Evolutionary conservation across 1,284 basidiomycete species (phyloP).

Genomic region (Limonomyces culmigenus): DNA sequence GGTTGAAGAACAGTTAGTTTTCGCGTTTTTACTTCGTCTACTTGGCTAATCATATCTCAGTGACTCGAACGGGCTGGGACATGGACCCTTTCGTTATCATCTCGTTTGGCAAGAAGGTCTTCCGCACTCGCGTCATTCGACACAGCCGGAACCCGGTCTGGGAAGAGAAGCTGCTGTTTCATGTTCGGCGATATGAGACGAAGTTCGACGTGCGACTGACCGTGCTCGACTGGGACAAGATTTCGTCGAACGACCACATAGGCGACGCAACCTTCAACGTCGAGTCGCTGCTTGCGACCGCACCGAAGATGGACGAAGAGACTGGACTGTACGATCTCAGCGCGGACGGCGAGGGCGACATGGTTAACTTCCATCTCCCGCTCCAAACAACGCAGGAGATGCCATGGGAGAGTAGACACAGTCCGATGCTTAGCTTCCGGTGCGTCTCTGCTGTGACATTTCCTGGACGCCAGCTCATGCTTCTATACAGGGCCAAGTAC

Average conservation of each 20-base stretch:
- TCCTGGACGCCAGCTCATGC: conserved; percentile 5
- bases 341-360: conserved; percentile 34
- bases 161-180: conserved; percentile 94
- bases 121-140: conserved; percentile 80
- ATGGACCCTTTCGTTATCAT: conserved; percentile 97
- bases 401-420: conserved; percentile 47
- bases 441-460: conserved; percentile 18
- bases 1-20: conserved; percentile 68
- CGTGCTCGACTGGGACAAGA: conserved; percentile 90
- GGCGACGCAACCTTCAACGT: conserved; percentile 64
- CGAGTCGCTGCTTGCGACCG: conserved; percentile 50
- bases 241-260: conserved; percentile 77
- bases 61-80: conserved; percentile 78
- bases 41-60: conserved; percentile 17
- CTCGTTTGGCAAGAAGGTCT: conserved; percentile 94
- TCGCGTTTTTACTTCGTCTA: not conserved
- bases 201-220: conserved; percentile 64
- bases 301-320: conserved; percentile 53
- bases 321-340: conserved; percentile 59
- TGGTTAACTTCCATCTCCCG: conserved; percentile 51
- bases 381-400: conserved; percentile 36
- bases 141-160: conserved; percentile 83
- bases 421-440: conserved; percentile 45
- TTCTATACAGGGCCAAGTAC: conserved; percentile 63
- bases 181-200: conserved; percentile 79